These are phyloP conservation scores for Elsinoe batatas DNA, from an alignment of 2,329 filamentous ascomycete species.

Conservation along the genomic window DNA sequence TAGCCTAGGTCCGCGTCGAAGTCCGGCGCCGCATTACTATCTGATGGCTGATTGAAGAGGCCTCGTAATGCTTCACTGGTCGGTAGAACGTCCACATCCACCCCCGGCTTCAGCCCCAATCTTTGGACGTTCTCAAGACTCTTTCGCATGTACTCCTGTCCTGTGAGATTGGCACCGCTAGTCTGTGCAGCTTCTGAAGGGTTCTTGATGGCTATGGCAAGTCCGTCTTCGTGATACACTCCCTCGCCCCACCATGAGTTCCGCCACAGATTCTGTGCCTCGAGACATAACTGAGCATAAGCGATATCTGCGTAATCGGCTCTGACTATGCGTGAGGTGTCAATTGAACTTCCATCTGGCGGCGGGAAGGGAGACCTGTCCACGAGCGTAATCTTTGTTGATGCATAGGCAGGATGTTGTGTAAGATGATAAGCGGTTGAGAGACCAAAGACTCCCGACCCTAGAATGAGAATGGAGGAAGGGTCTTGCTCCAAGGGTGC, in stretches of 20 bases:
- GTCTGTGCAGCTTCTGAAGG: slow-evolving; percentile 32
- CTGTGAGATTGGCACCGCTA: slow-evolving; percentile 22
- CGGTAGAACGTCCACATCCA: slow-evolving; percentile 30
- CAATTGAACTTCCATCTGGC: slow-evolving; percentile 42
- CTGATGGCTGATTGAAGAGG: slow-evolving; percentile 21
- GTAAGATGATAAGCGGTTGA: slow-evolving; percentile 62
- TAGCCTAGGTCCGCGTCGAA: slow-evolving; percentile 54
- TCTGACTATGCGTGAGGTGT: slow-evolving; percentile 52
- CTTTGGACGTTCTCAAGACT: slow-evolving; percentile 53
- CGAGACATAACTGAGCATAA: slow-evolving; percentile 64
- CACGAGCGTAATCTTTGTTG: slow-evolving; percentile 47
- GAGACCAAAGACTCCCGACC: slow-evolving; percentile 47
- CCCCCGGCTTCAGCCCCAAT: slow-evolving; percentile 34
- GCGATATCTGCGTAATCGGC: slow-evolving; percentile 72
- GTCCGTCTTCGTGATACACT: slow-evolving; percentile 60
- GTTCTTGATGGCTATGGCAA: slow-evolving; percentile 50
- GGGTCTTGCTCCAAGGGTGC: slow-evolving; percentile 20
- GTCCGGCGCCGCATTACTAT: background rate
- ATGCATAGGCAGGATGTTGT: slow-evolving; percentile 44
- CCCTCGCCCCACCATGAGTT: slow-evolving; percentile 50
- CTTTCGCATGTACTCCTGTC: slow-evolving; percentile 47
- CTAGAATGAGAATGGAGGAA: slow-evolving; percentile 39
- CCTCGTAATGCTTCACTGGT: slow-evolving; percentile 30
- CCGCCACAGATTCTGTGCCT: slow-evolving; percentile 62
- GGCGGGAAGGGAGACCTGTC: slow-evolving; percentile 50